Evolutionary conservation across 1,139 yeast genomes (phyloP).

Genomic region (Candida gigantensis): DNA sequence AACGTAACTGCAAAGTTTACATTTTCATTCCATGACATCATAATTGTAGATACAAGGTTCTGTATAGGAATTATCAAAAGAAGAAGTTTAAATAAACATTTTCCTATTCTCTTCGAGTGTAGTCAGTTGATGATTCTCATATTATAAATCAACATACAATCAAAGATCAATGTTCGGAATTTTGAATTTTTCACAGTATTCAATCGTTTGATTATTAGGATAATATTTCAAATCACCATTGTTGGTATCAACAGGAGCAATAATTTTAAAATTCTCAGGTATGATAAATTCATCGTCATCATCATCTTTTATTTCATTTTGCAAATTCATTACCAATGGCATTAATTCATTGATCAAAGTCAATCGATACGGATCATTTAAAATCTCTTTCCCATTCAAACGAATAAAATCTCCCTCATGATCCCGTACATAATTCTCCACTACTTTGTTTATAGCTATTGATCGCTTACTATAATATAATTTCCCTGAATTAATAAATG

Average conservation of each 20-base stretch:
- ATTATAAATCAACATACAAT: no score
- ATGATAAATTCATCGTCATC: conserved; percentile 19
- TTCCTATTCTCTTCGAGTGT: no score
- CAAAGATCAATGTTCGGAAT: conserved; percentile 12
- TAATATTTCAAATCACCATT: conserved; percentile 27
- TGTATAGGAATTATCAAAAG: no score
- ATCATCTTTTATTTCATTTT: conserved; percentile 15
- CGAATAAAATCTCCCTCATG: conserved; percentile 15
- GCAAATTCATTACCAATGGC: conserved; percentile 22
- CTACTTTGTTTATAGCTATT: conserved; percentile 46
- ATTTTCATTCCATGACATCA: no score
- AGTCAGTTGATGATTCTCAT: no score
- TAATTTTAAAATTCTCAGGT: conserved; percentile 27
- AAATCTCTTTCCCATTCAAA: conserved; percentile 10
- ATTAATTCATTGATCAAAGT: conserved; percentile 20
- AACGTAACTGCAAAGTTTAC: no score
- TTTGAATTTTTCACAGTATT: conserved; percentile 29
- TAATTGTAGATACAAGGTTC: no score
- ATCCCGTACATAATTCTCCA: conserved; percentile 29
- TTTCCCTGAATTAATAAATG: conserved; percentile 14
- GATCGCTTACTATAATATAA: conserved; percentile 49
- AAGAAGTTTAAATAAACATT: no score
- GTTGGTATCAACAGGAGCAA: conserved; percentile 31
- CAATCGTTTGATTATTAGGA: conserved; percentile 39
- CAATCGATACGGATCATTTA: conserved; percentile 12